Evolutionary conservation across 176 grass and related monocot genomes (phyloP), one percentile per base, ranked within the genome.

Genomic region (Musa beccarii): DNA sequence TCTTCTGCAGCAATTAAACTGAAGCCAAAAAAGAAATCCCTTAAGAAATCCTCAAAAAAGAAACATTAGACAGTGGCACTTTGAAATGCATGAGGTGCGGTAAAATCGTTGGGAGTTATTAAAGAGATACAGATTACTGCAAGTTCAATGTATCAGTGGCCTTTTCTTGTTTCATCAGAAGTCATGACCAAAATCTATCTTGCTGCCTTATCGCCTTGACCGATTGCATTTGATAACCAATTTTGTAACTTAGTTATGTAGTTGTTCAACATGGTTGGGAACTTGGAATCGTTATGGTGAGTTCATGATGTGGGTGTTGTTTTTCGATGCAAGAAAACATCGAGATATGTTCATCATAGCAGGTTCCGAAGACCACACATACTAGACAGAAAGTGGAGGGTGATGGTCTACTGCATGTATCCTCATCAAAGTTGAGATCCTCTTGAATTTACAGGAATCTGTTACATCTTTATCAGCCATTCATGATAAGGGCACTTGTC

Each of bases 11-110:
- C 83, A 22, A 75, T 72, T 65, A 92, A 89, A 78, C 69, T 92
- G 57, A 89, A 96, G 63, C 52, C 80, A 0, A 82, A 89, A 56
- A 92, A 92, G 74, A 92, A 90, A 55, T 34, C 73, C 14, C 24
- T 66, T 15, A 98, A 98, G 82, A 93, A 87, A 82, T 70, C 82
- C n/a, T 83, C 82, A 13, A 88, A 87, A 73, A 89, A 92, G 80
- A 89, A 85, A 10, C 74, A 80, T 70, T 81, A 88, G 57, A 16
- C 1, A 7, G 17, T 61, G 29, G 10, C 57, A 8, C 57, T n/a
- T 61, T 19, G 17, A 19, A 19, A 62, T 62, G 17, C 57, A 62
- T 17, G 57, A n/a, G 13, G 6, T 4, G 1, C 20, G 0, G 1
- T n/a, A 17, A 15, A 19, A 8, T 62, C 8, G 17, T 8, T 19